Percentiles rank a stretch among this genome's conserved stretches.
Evolutionary conservation across 495 filamentous ascomycete genomes (phyloP).

Genomic region (Tuber microsphaerosporum): DNA sequence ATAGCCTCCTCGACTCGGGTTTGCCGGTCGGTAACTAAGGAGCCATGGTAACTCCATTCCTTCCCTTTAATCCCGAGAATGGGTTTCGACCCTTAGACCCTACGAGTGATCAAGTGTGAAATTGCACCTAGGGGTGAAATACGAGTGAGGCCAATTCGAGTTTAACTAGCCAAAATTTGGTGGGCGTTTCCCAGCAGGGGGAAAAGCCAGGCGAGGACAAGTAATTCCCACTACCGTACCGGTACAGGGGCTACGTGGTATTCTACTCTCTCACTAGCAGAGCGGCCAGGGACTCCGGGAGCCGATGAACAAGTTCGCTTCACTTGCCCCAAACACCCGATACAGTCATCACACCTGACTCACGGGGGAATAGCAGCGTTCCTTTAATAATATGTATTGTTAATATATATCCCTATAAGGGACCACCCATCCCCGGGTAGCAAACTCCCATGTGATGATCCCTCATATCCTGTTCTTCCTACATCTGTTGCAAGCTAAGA

Average conservation of each 20-base stretch:
- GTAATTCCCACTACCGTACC: no score
- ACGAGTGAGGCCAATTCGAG: no score
- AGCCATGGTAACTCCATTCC: neutral
- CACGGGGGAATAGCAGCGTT: neutral
- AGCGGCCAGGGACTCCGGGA: no score
- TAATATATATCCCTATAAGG: neutral
- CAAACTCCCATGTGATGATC: neutral
- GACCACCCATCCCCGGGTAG: neutral
- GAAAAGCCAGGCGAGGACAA: no score
- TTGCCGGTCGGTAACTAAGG: neutral
- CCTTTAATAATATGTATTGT: neutral
- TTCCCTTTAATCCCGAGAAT: neutral
- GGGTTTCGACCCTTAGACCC: neutral
- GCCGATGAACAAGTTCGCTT: no score
- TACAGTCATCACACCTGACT: neutral
- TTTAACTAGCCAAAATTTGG: no score
- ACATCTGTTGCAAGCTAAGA: conserved; percentile 30
- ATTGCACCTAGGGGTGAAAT: neutral
- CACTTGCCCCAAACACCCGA: no score
- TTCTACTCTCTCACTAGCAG: no score
- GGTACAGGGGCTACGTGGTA: no score
- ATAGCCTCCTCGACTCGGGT: neutral
- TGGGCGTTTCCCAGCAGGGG: no score
- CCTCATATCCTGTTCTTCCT: conserved; percentile 33
- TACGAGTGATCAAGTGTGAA: neutral